A percentile compares a stretch with the other conserved stretches of the same genome.
Evolutionary conservation across 2,329 filamentous ascomycete genomes (phyloP).

Genomic region (Aspergillus oerlinghausenensis): DNA sequence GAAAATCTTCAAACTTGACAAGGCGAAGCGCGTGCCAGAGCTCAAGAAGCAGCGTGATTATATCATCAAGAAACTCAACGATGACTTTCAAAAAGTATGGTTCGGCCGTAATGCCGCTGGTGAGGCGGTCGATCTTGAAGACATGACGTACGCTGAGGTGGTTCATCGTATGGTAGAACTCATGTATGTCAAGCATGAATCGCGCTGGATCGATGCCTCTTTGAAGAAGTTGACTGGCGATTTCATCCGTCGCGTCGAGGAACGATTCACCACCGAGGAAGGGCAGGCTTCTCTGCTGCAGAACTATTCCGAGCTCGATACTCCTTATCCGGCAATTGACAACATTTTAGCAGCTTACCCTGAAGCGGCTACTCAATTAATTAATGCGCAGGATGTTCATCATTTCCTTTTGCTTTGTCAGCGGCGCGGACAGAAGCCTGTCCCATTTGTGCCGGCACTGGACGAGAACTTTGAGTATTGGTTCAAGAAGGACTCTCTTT

Average conservation of each 20-base stretch:
- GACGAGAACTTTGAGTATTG: slow-evolving; percentile 98
- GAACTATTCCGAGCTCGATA: slow-evolving; percentile 79
- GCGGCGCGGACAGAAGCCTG: slow-evolving; percentile 88
- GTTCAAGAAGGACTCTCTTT: slow-evolving; percentile 99
- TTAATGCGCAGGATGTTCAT: slow-evolving; percentile 97
- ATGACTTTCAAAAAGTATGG: slow-evolving; percentile 96
- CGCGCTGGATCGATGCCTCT: slow-evolving; percentile 85
- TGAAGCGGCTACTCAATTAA: slow-evolving; percentile 81
- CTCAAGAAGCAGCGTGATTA: slow-evolving; percentile 83
- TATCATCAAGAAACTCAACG: slow-evolving; percentile 93
- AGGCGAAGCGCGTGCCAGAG: slow-evolving; percentile 84
- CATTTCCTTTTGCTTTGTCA: slow-evolving; percentile 93
- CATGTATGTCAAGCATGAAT: slow-evolving; percentile 86
- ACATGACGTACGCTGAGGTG: slow-evolving; percentile 93
- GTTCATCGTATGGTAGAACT: slow-evolving; percentile 82
- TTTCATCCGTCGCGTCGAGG: slow-evolving; percentile 94
- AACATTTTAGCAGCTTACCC: slow-evolving; percentile 78
- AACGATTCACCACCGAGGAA: slow-evolving; percentile 75
- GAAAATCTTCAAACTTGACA: slow-evolving; percentile 95
- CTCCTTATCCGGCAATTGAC: slow-evolving; percentile 73
- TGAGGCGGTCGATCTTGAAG: slow-evolving; percentile 79
- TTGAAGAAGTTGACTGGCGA: slow-evolving; percentile 81
- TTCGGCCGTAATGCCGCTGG: slow-evolving; percentile 81
- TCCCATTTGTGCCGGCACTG: slow-evolving; percentile 90
- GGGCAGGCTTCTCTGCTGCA: slow-evolving; percentile 80